Base-by-base conservation (phyloP, 1,139 yeast genomes). In the Pneumocystis jirovecii region DNA sequence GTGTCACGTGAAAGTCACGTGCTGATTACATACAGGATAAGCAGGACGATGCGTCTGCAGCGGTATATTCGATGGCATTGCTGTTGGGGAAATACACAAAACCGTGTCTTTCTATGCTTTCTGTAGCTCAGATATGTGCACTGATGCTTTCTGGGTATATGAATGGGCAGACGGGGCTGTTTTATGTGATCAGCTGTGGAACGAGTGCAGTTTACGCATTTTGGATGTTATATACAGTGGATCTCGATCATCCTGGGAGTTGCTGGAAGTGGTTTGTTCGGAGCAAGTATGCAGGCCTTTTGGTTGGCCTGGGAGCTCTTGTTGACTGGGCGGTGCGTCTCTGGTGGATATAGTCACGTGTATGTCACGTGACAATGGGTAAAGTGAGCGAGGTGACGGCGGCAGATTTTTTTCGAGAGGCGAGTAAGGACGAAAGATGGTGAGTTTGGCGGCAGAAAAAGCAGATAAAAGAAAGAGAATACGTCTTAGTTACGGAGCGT, bases 61-160 rank as follows among this genome's bases (percentile, higher is more conserved):
- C 97, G 7, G 87, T 95, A 70, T 90, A 91, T 75, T 89, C 96
- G 1, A 89, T 97, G 0, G 98, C 98, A 3, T 81, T 93, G 71
- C 89, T 86, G 4, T 93, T 98, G 97, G 95, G 95, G 2, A 82
- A 82, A 29, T 81, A 82, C 44, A 83, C 96, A 0, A 89, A 86
- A 72, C 82, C 85, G 3, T 83, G 90, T 63, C 77, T 89, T 71
- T 79, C 82, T 63, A 84, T 82, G 0, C 74, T 89, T 68, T 82
- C 89, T 12, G 78, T 78, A 0, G 85, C 83, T 0, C 98, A 95
- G 76, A 80, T 86, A 67, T 82, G 82, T 0, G 74, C 85, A 60
- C 82, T 84, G n/a, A n/a, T 68, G 78, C 84, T 0, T 70, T 82
- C 96, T 19, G 97, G 97, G 1, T 73, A 82, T n/a, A 78, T 86